Base-by-base conservation (phyloP, 495 filamentous ascomycete genomes). In the Xylaria flabelliformis region DNA sequence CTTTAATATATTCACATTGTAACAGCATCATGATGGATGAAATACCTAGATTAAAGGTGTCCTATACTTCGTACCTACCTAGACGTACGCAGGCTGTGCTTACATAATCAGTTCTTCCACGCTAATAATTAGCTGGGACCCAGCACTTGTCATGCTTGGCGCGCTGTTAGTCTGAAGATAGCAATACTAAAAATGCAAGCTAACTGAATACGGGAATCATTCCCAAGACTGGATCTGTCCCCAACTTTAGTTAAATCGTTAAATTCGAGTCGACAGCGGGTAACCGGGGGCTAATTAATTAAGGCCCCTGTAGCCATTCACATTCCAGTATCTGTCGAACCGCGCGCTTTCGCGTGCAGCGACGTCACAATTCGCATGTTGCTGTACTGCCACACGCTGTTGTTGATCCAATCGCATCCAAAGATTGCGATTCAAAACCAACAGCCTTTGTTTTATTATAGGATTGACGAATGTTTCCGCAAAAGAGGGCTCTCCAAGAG, bases 321-420 rank as follows among this genome's bases (percentile, higher is more conserved):
- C 64, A 53, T 53, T 46, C 46, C 32, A 39, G 36, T 1, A 8
- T 4, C 59, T 17, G 17, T 41, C 24, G 65, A 67, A 67, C 65
- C 65, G 65, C 65, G 65, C 65, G 65, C 65, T 41, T 55, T 55
- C 32, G 55, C 64, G 17, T 32, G 32, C 39, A 42, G 64, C 64
- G 64, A 67, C 64, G 64, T 67, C 64, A 67, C 48, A 67, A 39
- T 50, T 67, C 26, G 44, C 50, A 51, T 67, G 46, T 32, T 17
- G 41, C 17, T 32, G 24, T 39, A 3, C 32, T 13, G 29, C 32
- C 29, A 53, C 65, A 55, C 36, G 34, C 50, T 2, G 10, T 29
- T 29, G n/a, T n/a, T 21, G 21, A 21, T 42, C 65, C 65, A 55
- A 56, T 56, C 34, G 50, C 34, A 41, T 51, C 12, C 19, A 1